Evolutionary conservation across 169 alveolate species (phyloP), one percentile per base, ranked within the genome.

Genomic region (Plasmodium billcollinsi): DNA sequence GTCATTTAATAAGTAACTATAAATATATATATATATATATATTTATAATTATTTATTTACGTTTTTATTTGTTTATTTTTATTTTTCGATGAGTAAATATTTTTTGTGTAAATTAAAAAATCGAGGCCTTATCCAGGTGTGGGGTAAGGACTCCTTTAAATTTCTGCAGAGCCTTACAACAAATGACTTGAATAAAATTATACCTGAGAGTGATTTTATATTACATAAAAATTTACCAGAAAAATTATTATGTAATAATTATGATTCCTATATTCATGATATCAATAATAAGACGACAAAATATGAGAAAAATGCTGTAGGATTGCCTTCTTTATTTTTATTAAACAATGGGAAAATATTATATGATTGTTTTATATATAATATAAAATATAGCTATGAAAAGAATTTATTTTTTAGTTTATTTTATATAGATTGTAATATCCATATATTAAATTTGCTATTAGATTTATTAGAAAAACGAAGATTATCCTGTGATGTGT

Each of bases 131-230:
- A 49, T 92, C 45, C 80, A 78, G 62, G 56, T 94, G 43, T 73
- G 78, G 7, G 96, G 96, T 26, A 49, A 65, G 45, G 96, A 92
- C 67, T 74, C 95, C 20, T 92, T 90, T 59, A 62, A 70, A 62
- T 94, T 94, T 72, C 93, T 94, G 21, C 96, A 94, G 73, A 95
- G 95, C 14, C 65, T 94, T 56, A 89, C 91, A 59, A 69, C 95
- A 8, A 88, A 80, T 61, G 95, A 94, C 73, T 52, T 94, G 58
- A 74, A 70, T 39, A 61, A 69, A 88, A 67, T 88, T 47, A 91
- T 61, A 67, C 45, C 58, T 8, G 80, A 58, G 50, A 70, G 74
- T 24, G 74, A 78, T 18, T 65, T 78, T 66, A 66, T 43, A 20
- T 50, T 65, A 78, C 49, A 78, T 24, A 78, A 66, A 18, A 78